Conservation (phyloP, 805 yeast species). For the Peterozyma toletana region DNA sequence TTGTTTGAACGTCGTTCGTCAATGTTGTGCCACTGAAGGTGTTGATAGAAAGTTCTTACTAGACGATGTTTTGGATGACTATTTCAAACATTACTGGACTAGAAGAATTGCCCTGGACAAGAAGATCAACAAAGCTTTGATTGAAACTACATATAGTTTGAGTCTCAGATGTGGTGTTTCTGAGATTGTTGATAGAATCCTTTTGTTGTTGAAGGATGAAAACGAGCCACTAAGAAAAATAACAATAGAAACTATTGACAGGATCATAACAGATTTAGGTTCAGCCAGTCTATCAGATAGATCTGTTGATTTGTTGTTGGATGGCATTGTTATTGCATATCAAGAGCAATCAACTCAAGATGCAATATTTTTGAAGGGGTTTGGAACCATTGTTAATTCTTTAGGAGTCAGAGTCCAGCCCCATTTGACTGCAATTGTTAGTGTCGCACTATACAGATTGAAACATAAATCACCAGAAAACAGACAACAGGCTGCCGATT, state of each 20-base stretch:
- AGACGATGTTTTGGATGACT: slow-evolving; percentile 48
- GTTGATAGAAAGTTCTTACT: slow-evolving; percentile 43
- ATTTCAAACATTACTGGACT: slow-evolving; percentile 73
- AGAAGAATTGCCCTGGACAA: slow-evolving; percentile 70
- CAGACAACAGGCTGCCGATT: slow-evolving; percentile 79
- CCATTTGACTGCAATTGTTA: slow-evolving; percentile 63
- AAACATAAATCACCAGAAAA: slow-evolving; percentile 65
- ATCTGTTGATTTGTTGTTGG: slow-evolving; percentile 58
- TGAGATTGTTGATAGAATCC: slow-evolving; percentile 47
- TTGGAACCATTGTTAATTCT: slow-evolving; percentile 56
- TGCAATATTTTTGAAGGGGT: slow-evolving; percentile 46
- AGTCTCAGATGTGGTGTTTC: slow-evolving; percentile 64
- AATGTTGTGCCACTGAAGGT: slow-evolving; percentile 55
- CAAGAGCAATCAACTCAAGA: slow-evolving; percentile 70
- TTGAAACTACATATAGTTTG: slow-evolving; percentile 63
- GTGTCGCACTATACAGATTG: slow-evolving; percentile 65
- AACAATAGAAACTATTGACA: slow-evolving; percentile 67
- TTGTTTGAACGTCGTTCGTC: slow-evolving; percentile 60
- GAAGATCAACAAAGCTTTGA: slow-evolving; percentile 50
- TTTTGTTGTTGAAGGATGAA: slow-evolving; percentile 66
- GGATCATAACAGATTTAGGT: slow-evolving; percentile 42
- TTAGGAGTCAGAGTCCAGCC: slow-evolving; percentile 62
- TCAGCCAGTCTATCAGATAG: slow-evolving; percentile 55
- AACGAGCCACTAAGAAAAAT: slow-evolving; percentile 73
- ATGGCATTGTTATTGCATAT: slow-evolving; percentile 72